A percentile compares a stretch with the other conserved stretches of the same genome.
Evolutionary conservation across 768 basidiomycete species (phyloP).

Genomic region (Tylopilus cervinicoccineus): DNA sequence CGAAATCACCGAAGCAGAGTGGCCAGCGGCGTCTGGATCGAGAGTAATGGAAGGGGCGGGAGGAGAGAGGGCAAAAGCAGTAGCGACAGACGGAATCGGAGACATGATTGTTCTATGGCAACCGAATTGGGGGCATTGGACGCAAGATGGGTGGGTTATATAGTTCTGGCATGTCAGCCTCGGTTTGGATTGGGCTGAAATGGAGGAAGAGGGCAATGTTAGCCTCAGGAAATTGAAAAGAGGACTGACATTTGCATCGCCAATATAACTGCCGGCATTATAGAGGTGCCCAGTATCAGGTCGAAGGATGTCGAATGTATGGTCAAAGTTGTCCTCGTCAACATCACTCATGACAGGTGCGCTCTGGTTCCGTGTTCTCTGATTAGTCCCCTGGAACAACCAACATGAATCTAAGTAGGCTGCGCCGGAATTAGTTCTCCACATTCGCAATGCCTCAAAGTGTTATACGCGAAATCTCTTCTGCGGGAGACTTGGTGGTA

Average conservation of each 20-base stretch:
- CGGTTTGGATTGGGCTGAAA: constrained; percentile 3
- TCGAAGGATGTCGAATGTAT: constrained; percentile 8
- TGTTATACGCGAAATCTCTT: too few species aligned
- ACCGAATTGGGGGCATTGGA: not conserved
- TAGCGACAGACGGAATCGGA: constrained; percentile 12
- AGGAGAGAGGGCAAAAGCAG: constrained; percentile 1
- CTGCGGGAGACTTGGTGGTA: too few species aligned
- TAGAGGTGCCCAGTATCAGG: too few species aligned
- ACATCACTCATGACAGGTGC: constrained; percentile 9
- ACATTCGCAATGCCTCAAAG: too few species aligned
- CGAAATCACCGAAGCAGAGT: not conserved
- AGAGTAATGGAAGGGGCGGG: constrained; percentile 1
- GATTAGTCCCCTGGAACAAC: too few species aligned
- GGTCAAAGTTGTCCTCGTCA: constrained; percentile 12
- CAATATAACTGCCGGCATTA: too few species aligned
- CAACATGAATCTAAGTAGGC: too few species aligned
- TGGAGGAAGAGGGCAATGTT: not conserved
- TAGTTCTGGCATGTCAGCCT: constrained; percentile 3
- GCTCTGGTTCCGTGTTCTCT: too few species aligned
- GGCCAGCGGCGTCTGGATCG: not conserved
- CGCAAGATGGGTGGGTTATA: not conserved
- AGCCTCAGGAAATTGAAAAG: constrained; percentile 7
- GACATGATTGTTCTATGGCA: constrained; percentile 13
- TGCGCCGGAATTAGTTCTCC: too few species aligned
- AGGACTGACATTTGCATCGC: not conserved